Evolutionary conservation across 2,329 filamentous ascomycete genomes (phyloP), one percentile per base, ranked within the genome.

Genomic region (Sporothrix schenckii): DNA sequence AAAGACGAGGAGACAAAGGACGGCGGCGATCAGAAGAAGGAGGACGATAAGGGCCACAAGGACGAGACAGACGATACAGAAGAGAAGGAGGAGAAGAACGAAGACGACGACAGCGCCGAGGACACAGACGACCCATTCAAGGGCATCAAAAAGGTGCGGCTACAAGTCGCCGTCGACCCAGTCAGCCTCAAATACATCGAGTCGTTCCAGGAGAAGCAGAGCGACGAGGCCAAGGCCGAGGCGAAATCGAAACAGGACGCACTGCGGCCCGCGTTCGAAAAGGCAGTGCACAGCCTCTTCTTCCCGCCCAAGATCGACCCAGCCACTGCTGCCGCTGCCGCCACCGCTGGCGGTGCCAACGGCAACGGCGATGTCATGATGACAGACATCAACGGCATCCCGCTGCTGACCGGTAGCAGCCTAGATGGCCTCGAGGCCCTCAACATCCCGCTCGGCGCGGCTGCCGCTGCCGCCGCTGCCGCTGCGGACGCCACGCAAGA

Each of bases 141-240:
- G 2, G 83, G 80, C 9, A 83, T 92, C 60, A 89, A 93, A 70
- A 95, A 91, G 79, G 86, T 85, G 56, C 88, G 86, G 75, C 82
- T 97, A 61, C 81, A 91, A 75, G 87, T 94, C 60, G 86, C 92
- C 39, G 88, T 97, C 14, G 95, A 98, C 77, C 89, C 93, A 71
- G 90, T 89, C 73, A 94, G 94, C 1, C 82, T 90, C 70, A 93
- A 91, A 74, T 97, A 97, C 77, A 84, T 97, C n/a, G 90, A 95
- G 74, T 89, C 93, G 49, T 94, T 91, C 81, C 89, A 91, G 75
- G 87, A 89, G 72, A 86, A 83, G 69, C 87, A 87, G 72, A 87
- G 85, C 53, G 91, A 92, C 54, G 84, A 89, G 7, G 83, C 88
- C 1, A 84, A 85, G 30, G 83, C 86, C 9, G 88, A 92, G 21